Conservation (phyloP, 768 basidiomycete species). For the Inosperma sp. region DNA sequence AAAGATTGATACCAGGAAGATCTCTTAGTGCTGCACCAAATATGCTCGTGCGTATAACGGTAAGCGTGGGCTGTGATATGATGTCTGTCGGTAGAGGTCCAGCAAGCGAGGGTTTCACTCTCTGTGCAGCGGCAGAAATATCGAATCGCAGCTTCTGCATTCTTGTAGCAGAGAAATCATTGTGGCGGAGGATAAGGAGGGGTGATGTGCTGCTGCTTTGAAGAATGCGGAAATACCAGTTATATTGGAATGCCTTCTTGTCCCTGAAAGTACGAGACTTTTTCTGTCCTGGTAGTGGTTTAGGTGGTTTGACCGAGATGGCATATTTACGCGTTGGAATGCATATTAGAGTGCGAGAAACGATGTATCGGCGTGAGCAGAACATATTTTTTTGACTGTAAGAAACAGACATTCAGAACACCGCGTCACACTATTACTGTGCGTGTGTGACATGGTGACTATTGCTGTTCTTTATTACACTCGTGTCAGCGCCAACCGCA, state of each 20-base stretch:
- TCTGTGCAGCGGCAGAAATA: slow-evolving; percentile 52
- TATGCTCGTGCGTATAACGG: slow-evolving; percentile 70
- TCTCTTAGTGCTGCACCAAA: slow-evolving; percentile 75
- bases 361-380: too few species aligned
- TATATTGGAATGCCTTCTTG: slow-evolving; percentile 78
- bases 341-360: neutral
- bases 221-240: slow-evolving; percentile 74
- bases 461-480: too few species aligned
- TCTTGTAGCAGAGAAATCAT: slow-evolving; percentile 65
- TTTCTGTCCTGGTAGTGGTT: slow-evolving; percentile 48
- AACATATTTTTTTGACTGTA: too few species aligned
- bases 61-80: slow-evolving; percentile 46
- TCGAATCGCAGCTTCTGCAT: slow-evolving; percentile 66
- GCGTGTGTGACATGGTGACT: too few species aligned
- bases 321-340: slow-evolving; percentile 41
- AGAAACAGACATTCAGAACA: too few species aligned
- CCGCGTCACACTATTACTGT: too few species aligned
- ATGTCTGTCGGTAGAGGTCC: slow-evolving; percentile 26
- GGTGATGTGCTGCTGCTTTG: slow-evolving; percentile 51
- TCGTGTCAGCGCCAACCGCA: neutral
- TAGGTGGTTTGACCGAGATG: slow-evolving; percentile 51
- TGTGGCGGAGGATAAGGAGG: slow-evolving; percentile 74
- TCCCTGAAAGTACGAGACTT: slow-evolving; percentile 66
- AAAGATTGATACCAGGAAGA: slow-evolving; percentile 45
- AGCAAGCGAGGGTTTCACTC: slow-evolving; percentile 37